Evolutionary conservation across 1,139 yeast genomes (phyloP), one percentile per base, ranked within the genome.

Genomic region (Suhomyces kunorum): DNA sequence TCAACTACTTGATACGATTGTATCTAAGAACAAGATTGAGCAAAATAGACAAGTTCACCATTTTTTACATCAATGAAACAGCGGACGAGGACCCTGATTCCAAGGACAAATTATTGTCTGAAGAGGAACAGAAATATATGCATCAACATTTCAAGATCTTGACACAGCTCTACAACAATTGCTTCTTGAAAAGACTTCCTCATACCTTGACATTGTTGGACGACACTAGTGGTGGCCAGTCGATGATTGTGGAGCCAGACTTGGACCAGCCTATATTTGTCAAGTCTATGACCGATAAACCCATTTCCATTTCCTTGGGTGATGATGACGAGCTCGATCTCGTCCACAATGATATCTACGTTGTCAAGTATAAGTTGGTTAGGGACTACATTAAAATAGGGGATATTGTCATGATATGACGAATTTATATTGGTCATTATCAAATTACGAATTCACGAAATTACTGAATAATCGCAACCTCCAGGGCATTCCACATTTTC

Each of bases 181-280:
- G 87, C 41, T 86, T 88, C 47, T 66, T 92, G 45, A 70, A 73
- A 42, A 74, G 78, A 40, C 62, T 90, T 50, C 97, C 98, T 0
- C 74, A 71, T 15, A 71, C 74, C 28, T 64, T 88, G 42, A 87
- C 83, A 29, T 78, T 80, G 13, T 66, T 92, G 44, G 95, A 88
- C 53, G 98, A 90, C 50, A 76, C 77, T 3, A 74, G 79, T 13
- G 95, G 90, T 4, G 87, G 86, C 3, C 73, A 83, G 15, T 74
- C 83, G 6, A 89, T 90, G 98, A 70, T 89, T 2, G 83, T 79
- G 13, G 74, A 73, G 48, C 98, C 98, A 0, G 87, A 87, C 44
- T 53, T 85, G 52, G 74, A 83, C 45, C 78, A 72, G 46, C 86
- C 92, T 4, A 96, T 92, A 3, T 87, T 88, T 54, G 68, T 89